Percentiles rank a stretch among this genome's conserved stretches.
phyloP scores from a whole-genome alignment of 2,329 filamentous ascomycete species.

The Fusarium chlamydosporum region DNA sequence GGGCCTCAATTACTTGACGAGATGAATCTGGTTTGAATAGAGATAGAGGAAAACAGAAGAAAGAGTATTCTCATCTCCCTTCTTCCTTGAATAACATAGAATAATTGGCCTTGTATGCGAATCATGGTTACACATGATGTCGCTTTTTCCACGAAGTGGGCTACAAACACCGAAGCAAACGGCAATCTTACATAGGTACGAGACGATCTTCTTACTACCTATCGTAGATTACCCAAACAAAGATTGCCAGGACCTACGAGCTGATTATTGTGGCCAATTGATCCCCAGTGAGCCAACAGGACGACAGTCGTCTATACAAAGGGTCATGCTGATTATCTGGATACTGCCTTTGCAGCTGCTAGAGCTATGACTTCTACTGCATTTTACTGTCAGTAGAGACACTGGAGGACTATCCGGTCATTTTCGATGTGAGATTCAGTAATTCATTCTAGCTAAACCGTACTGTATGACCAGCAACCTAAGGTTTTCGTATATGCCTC shows the following conservation, averaged over 20 bases:
- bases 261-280: not conserved
- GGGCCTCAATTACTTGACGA: not conserved
- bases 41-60: not conserved
- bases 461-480: constrained; percentile 14
- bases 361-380: not conserved
- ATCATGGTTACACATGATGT: constrained; percentile 18
- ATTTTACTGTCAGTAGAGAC: not conserved
- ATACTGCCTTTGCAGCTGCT: not conserved
- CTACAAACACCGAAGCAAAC: not conserved
- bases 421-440: constrained; percentile 12
- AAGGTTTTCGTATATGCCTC: constrained; percentile 12
- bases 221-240: not conserved
- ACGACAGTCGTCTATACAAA: not conserved
- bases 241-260: not conserved
- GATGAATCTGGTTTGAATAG: not conserved
- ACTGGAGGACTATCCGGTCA: not conserved
- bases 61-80: not conserved
- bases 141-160: not conserved
- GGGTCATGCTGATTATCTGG: not conserved
- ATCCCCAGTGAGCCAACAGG: not conserved
- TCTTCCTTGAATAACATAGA: no score
- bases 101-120: not conserved
- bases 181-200: not conserved
- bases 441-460: constrained; percentile 29
- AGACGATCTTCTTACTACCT: not conserved